Percentiles rank a stretch among this genome's conserved stretches.
phyloP scores from a whole-genome alignment of 2,329 filamentous ascomycete genomes.

The Ceratocystis ficicola region DNA sequence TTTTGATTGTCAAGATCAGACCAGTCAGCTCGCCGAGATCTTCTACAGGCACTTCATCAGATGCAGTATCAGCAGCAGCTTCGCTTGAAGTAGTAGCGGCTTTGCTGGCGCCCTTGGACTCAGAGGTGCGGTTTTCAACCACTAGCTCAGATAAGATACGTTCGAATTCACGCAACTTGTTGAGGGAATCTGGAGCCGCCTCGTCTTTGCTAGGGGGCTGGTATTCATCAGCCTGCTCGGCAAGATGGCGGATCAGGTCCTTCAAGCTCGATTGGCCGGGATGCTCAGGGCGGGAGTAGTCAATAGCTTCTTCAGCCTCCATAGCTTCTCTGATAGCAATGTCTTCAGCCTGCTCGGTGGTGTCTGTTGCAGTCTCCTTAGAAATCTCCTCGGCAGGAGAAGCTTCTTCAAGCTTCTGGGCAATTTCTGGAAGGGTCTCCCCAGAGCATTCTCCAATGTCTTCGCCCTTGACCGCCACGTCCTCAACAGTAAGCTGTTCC shows the following conservation, averaged over 20 bases:
- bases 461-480: conserved; percentile 17
- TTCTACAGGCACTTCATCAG: conserved; percentile 2
- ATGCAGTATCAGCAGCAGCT: background rate
- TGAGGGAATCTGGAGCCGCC: conserved; percentile 26
- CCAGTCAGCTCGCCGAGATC: conserved; percentile 41
- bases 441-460: conserved; percentile 13
- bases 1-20: conserved; percentile 60
- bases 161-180: conserved; percentile 38
- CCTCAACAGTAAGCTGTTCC: conserved; percentile 3
- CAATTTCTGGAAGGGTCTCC: conserved; percentile 16
- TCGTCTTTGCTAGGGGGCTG: conserved; percentile 23
- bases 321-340: conserved; percentile 14
- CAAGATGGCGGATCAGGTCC: conserved; percentile 42
- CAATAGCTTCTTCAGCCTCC: conserved; percentile 12
- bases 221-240: conserved; percentile 33
- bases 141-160: conserved; percentile 40
- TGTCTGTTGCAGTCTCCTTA: conserved; percentile 1
- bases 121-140: conserved; percentile 23
- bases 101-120: conserved; percentile 2
- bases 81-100: conserved; percentile 8
- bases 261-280: conserved; percentile 29
- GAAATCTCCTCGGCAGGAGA: background rate
- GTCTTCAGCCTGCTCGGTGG: background rate
- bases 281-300: conserved; percentile 19
- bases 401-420: conserved; percentile 18